These are phyloP conservation scores for Cardamine chenopodiifolia DNA, from an alignment of 345 rosid species.

Conservation along the genomic window DNA sequence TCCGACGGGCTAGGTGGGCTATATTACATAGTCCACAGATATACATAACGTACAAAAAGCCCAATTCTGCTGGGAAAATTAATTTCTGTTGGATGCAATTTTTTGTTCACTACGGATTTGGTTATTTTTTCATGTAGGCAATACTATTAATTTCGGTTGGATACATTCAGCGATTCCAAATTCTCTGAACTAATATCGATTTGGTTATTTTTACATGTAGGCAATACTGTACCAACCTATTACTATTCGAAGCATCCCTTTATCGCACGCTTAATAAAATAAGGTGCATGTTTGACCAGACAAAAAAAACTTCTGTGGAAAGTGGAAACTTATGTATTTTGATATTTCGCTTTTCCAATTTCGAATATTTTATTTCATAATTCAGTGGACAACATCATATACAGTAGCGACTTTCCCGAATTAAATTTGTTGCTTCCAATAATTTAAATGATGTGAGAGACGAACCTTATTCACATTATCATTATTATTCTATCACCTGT, in stretches of 20 bases:
- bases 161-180: too few relatives aligned
- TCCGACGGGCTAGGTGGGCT: neutral
- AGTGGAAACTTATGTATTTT: neutral
- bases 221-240: neutral
- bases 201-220: too few relatives aligned
- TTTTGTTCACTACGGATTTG: neutral
- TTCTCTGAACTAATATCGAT: neutral
- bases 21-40: neutral
- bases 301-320: neutral
- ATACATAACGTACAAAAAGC: neutral
- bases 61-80: neutral
- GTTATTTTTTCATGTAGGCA: too few relatives aligned
- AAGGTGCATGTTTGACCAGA: neutral
- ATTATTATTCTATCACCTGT: neutral
- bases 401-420: neutral
- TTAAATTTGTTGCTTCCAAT: constrained; percentile 2
- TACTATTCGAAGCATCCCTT: neutral
- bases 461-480: neutral
- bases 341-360: neutral
- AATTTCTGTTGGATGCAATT: too few relatives aligned
- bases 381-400: neutral
- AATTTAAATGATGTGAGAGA: neutral
- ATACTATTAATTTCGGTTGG: too few relatives aligned
- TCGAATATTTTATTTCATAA: neutral
- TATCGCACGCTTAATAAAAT: neutral